Evolutionary conservation across 306 rosid genomes (phyloP), one percentile per base, ranked within the genome.

Genomic region (Rosa lucieae): DNA sequence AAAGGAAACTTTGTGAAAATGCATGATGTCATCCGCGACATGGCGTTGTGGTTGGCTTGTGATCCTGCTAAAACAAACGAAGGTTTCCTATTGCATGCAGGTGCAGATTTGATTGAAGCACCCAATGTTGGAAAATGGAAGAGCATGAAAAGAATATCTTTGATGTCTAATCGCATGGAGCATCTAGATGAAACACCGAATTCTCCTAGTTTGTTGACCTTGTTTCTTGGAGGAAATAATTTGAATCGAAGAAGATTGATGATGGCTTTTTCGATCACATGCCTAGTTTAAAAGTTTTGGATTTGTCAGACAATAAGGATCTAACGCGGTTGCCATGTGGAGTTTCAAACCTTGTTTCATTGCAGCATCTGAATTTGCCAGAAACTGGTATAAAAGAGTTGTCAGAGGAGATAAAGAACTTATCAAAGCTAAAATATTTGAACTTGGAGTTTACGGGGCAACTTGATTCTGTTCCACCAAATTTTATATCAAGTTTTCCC

Each of bases 21-120:
- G 62, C 76, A 72, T 72, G 76, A 72, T 52, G 79, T 62, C 3
- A 49, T 76, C 21, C 40, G 72, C 8, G 52, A 46, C 20, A 61
- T 58, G 48, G 58, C 58, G 5, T 44, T 61, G n/a, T 63, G 46
- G 44, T 10, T 62, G 26, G 59, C 73, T 26, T 53, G 4, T 72
- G 62, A 14, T 5, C 7, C 15, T 6, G 17, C n/a, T 2, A 39
- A 10, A 49, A 26, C 55, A 72, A 18, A 17, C 13, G 21, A 49
- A 42, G 12, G 11, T 23, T 26, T 46, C 12, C 58, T 46, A 17
- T 17, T 63, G 35, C 37, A 10, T 15, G 13, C 73, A 6, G 7
- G 66, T 76, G n/a, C 55, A 6, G 32, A 14, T 3, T 14, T 56
- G 40, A 17, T 7, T 37, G 53, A 56, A 39, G 32, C 52, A 18